Base-by-base conservation (phyloP, 2,329 filamentous ascomycete genomes). In the Fusarium sp. region DNA sequence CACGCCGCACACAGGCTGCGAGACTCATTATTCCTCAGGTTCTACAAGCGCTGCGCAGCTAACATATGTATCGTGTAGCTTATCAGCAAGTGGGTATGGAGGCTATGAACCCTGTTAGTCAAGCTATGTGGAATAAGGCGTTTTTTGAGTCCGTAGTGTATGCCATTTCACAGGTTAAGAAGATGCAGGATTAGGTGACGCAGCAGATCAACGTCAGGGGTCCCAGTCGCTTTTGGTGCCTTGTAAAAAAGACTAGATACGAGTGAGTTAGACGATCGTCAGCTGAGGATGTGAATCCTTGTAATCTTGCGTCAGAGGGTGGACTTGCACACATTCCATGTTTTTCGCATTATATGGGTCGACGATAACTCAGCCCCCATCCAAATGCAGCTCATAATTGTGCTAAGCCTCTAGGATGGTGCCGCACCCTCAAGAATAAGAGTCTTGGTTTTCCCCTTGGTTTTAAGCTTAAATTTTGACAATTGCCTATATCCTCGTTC, bases 161-260 rank as follows among this genome's bases (percentile, higher is more conserved):
- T 18, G 10, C 45, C 0, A 36, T 53, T 3, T 62, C 45, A 2
- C 55, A 53, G 34, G 26, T 53, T 5, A 31, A 60, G 33, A 34
- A 54, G 26, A 46, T 59, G 54, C 20, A 46, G 20, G 20, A 45
- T 36, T 45, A 26, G 58, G n/a, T 58, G 33, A 52, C 26, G 2
- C 5, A 13, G 9, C 38, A 62, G 13, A 36, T 51, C 18, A 50
- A 61, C 3, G 58, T 44, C 9, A 20, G 44, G 10, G 24, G 53
- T 6, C 58, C 3, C 55, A 39, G 0, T 40, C 17, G 1, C 17
- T 54, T 24, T 4, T 48, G 3, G 46, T 61, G 0, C 33, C 58
- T 0, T 45, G 56, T 3, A 36, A 40, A 11, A 34, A 26, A 28
- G 17, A 14, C 9, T 50, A 31, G 38, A 20, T 40, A 7, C n/a